Evolutionary conservation across 139 green algal genomes (phyloP).

Genomic region (Yamagishiella unicocca): DNA sequence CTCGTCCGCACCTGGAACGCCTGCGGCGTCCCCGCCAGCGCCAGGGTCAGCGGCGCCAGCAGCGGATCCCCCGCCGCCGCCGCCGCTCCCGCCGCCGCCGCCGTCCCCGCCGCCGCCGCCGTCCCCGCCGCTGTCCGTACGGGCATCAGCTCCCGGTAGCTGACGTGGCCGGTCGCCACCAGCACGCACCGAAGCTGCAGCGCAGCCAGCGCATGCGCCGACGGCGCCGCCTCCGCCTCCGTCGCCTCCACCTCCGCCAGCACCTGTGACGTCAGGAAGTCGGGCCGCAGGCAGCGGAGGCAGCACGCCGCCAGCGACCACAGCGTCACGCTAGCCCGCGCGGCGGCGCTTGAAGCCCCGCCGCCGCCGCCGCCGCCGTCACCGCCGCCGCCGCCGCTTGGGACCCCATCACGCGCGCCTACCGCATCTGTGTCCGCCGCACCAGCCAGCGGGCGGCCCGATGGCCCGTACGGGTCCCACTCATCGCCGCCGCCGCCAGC

Average conservation of each 20-base stretch:
- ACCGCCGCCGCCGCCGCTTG: background rate
- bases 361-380: background rate
- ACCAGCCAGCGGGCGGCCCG: conserved; percentile 20
- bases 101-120: background rate
- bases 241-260: background rate
- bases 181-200: conserved; percentile 42
- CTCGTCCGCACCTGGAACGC: conserved; percentile 22
- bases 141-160: conserved; percentile 39
- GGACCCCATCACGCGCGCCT: background rate
- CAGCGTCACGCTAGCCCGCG: background rate
- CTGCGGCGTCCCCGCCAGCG: conserved; percentile 34
- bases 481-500: background rate
- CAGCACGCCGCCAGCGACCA: conserved; percentile 31
- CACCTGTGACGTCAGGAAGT: conserved; percentile 32
- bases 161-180: conserved; percentile 23
- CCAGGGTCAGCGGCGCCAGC: conserved; percentile 14
- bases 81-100: background rate
- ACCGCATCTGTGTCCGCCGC: background rate
- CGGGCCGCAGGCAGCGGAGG: conserved; percentile 20
- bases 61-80: background rate
- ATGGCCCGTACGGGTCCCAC: background rate
- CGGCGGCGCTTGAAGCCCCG: background rate
- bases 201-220: background rate
- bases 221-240: background rate
- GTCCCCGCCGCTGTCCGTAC: background rate